These are phyloP conservation scores for Gamsiella multidivaricata DNA, from an alignment of 192 early-diverging fungal species.

Conservation along the genomic window DNA sequence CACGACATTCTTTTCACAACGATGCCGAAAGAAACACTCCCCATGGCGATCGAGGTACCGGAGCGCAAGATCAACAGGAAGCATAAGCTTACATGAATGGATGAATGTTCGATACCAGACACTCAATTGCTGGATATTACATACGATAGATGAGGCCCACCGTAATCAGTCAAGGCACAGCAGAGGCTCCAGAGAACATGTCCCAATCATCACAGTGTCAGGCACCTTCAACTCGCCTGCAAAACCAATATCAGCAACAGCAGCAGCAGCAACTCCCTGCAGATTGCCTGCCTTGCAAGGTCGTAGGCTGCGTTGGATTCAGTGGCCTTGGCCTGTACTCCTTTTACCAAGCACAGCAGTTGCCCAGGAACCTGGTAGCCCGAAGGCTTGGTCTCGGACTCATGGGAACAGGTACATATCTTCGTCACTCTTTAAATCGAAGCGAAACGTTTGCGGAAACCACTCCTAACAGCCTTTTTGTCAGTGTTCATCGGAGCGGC, in stretches of 20 bases:
- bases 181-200: too few relatives aligned
- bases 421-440: neutral
- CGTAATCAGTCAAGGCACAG: too few relatives aligned
- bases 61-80: too few relatives aligned
- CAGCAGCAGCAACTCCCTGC: conserved; percentile 16
- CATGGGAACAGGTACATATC: conserved; percentile 35
- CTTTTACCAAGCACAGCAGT: conserved; percentile 44
- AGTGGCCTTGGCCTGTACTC: conserved; percentile 45
- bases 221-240: neutral
- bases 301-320: conserved; percentile 40
- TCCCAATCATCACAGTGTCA: too few relatives aligned
- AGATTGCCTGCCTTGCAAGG: conserved; percentile 46
- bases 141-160: too few relatives aligned
- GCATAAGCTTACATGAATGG: too few relatives aligned
- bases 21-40: conserved; percentile 22
- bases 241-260: conserved; percentile 6
- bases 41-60: conserved; percentile 29
- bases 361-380: conserved; percentile 31
- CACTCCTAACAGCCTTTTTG: neutral
- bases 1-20: too few relatives aligned
- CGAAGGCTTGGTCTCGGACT: conserved; percentile 28
- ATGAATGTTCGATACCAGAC: neutral
- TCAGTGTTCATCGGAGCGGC: conserved; percentile 42
- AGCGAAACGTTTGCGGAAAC: neutral
- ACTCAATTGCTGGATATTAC: neutral